Evolutionary conservation across 441 rosid species (phyloP).

Genomic region (Breynia disticha): DNA sequence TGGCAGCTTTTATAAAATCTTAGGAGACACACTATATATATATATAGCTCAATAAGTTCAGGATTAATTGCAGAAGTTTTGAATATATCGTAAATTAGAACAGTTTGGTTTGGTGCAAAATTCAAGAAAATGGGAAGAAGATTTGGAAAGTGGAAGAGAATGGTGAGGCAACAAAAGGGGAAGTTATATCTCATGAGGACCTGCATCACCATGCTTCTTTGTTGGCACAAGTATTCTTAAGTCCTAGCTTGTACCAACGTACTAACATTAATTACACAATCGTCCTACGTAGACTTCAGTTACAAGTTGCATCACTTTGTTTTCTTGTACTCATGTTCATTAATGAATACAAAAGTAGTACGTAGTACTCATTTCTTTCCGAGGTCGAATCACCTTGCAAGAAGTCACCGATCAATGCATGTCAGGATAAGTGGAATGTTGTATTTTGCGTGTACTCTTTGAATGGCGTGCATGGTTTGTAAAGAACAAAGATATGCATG

Average conservation of each 20-base stretch:
- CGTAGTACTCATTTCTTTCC: too few relatives aligned
- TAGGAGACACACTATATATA: neutral
- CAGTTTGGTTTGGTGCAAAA: neutral
- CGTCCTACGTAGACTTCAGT: neutral
- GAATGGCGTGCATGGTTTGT: too few relatives aligned
- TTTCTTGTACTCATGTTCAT: too few relatives aligned
- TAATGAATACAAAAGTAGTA: too few relatives aligned
- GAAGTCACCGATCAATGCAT: too few relatives aligned
- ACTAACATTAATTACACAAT: neutral
- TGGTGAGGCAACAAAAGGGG: conserved; percentile 50
- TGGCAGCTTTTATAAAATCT: neutral
- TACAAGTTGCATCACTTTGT: too few relatives aligned
- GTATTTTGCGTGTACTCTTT: too few relatives aligned
- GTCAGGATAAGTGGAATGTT: too few relatives aligned
- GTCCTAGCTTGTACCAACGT: neutral
- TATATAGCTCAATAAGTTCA: conserved; percentile 2
- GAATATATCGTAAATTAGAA: too few relatives aligned
- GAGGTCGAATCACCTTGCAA: too few relatives aligned
- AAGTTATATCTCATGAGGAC: conserved; percentile 49
- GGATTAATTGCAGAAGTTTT: neutral
- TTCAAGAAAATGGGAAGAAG: conserved; percentile 27
- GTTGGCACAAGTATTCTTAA: conserved; percentile 40
- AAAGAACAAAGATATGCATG: too few relatives aligned
- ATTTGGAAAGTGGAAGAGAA: conserved; percentile 45
- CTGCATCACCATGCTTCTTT: conserved; percentile 58